phyloP scores from a whole-genome alignment of 352 stramenopile genomes.

The Blastocystis sp. region DNA sequence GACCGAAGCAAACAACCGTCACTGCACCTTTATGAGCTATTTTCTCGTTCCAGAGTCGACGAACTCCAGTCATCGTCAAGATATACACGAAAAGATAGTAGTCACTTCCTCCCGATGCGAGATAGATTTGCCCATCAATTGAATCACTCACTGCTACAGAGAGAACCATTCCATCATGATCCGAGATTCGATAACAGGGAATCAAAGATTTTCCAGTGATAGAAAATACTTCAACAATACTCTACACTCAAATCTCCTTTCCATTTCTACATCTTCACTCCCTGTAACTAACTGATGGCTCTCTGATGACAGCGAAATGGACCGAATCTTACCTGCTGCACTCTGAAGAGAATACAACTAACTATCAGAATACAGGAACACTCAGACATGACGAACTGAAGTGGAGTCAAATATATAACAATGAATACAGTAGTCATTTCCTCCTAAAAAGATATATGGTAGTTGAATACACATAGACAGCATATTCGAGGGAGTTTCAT shows the following conservation, averaged over 20 bases:
- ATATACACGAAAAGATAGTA: background rate
- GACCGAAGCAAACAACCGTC: background rate
- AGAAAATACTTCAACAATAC: background rate
- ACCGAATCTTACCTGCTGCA: too few relatives aligned
- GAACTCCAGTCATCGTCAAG: background rate
- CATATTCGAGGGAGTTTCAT: too few relatives aligned
- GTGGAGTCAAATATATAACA: too few relatives aligned
- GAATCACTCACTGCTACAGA: background rate
- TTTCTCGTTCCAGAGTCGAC: background rate
- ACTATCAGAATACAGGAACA: too few relatives aligned
- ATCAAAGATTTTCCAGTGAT: background rate
- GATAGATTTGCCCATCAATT: background rate
- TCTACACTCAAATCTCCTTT: background rate
- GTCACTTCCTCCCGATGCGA: background rate
- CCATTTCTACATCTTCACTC: too few relatives aligned
- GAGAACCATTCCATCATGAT: background rate
- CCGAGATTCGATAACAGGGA: background rate
- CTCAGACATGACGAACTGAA: too few relatives aligned
- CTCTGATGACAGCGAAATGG: too few relatives aligned
- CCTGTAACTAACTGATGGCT: too few relatives aligned
- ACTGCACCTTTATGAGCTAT: background rate
- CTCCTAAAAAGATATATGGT: background rate
- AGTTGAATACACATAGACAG: too few relatives aligned
- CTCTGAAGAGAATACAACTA: too few relatives aligned
- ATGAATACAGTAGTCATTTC: background rate